These are phyloP conservation scores for Barnettozyma botsteinii DNA, from an alignment of 805 yeast species.

Conservation along the genomic window DNA sequence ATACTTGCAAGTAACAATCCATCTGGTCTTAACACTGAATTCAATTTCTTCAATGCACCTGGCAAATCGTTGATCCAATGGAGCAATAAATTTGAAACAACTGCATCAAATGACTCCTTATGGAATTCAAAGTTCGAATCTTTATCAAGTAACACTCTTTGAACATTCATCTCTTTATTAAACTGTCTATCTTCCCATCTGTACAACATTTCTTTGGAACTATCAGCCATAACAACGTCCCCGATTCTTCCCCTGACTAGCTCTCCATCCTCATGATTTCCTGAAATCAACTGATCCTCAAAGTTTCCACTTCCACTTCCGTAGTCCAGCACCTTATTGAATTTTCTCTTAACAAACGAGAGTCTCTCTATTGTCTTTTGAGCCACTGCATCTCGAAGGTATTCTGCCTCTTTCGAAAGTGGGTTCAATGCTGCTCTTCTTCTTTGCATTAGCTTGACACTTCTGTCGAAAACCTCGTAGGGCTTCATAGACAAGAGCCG, in stretches of 20 bases:
- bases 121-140: slow-evolving; percentile 44
- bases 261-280: slow-evolving; percentile 44
- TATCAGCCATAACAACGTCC: slow-evolving; percentile 60
- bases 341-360: slow-evolving; percentile 62
- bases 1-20: slow-evolving; percentile 78
- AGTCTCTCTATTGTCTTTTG: slow-evolving; percentile 66
- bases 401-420: slow-evolving; percentile 55
- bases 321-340: slow-evolving; percentile 57
- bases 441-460: slow-evolving; percentile 56
- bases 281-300: slow-evolving; percentile 27
- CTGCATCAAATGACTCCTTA: slow-evolving; percentile 54
- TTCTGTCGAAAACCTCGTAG: slow-evolving; percentile 54
- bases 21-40: slow-evolving; percentile 62
- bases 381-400: slow-evolving; percentile 70
- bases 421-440: slow-evolving; percentile 42
- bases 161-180: slow-evolving; percentile 40
- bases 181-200: slow-evolving; percentile 40
- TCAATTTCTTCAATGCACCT: slow-evolving; percentile 47
- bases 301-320: slow-evolving; percentile 72
- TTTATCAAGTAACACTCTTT: slow-evolving; percentile 60
- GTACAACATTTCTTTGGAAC: slow-evolving; percentile 45
- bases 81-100: slow-evolving; percentile 63
- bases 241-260: slow-evolving; percentile 48
- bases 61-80: slow-evolving; percentile 92
- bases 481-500: slow-evolving; percentile 12